Evolutionary conservation across 2,329 filamentous ascomycete genomes (phyloP).

Genomic region (Camillea tinctor): DNA sequence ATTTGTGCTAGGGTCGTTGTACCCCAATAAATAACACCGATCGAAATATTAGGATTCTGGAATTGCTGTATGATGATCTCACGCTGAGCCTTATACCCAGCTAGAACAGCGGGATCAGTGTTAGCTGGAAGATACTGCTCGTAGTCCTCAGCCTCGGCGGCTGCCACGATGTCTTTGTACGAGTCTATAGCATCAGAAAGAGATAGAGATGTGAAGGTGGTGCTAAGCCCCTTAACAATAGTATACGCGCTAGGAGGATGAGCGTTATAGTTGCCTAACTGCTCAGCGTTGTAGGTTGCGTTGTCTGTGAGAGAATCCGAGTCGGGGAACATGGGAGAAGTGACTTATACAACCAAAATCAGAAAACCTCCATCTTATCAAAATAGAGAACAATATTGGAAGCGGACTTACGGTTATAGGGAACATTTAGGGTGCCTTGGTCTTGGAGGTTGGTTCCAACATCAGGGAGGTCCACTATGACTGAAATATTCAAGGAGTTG

Average conservation of each 20-base stretch:
- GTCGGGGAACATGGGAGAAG: conserved; percentile 29
- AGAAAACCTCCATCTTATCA: not conserved
- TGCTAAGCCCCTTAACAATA: conserved; percentile 12
- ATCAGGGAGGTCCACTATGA: conserved; percentile 44
- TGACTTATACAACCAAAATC: conserved; percentile 3
- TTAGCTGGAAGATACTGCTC: conserved; percentile 33
- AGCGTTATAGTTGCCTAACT: conserved; percentile 31
- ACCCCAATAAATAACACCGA: conserved; percentile 34
- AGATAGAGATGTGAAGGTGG: conserved; percentile 29
- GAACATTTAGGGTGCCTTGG: conserved; percentile 31
- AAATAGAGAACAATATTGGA: not conserved
- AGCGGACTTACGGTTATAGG: conserved; percentile 19
- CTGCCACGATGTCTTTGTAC: conserved; percentile 26
- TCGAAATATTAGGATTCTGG: conserved; percentile 24
- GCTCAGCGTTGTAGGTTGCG: conserved; percentile 34
- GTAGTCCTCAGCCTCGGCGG: conserved; percentile 32
- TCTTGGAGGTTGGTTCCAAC: conserved; percentile 50
- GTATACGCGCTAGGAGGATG: conserved; percentile 10
- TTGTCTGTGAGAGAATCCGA: conserved; percentile 31
- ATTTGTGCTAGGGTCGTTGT: conserved; percentile 30
- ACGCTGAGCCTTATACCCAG: conserved; percentile 39
- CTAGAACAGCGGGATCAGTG: conserved; percentile 35
- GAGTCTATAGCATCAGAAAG: conserved; percentile 34
- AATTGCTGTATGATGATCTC: conserved; percentile 32
- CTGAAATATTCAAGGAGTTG: conserved; percentile 36